Conservation (phyloP, 164 flowering plant species). For the Piper longum region DNA sequence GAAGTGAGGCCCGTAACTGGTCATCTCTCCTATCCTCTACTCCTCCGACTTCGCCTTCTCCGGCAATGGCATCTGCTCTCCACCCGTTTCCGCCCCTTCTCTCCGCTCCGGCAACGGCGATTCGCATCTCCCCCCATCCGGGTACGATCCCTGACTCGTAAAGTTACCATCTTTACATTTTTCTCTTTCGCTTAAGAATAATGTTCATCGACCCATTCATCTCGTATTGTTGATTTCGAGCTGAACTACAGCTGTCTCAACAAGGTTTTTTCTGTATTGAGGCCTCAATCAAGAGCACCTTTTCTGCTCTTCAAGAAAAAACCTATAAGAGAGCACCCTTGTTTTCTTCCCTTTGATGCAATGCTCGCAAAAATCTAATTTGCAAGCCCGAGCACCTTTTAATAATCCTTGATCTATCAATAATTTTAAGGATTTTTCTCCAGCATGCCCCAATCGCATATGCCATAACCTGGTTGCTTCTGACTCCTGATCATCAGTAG, state of each 20-base stretch:
- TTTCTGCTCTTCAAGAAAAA: no score
- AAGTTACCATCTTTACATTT: slow-evolving; percentile 14
- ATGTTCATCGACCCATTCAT: no score
- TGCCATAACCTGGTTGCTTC: no score
- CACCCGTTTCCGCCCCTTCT: slow-evolving; percentile 20
- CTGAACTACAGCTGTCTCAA: slow-evolving; percentile 24
- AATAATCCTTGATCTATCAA: no score
- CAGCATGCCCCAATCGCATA: no score
- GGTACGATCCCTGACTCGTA: neutral
- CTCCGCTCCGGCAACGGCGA: slow-evolving; percentile 15
- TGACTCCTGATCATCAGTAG: no score
- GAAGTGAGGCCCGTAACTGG: no score
- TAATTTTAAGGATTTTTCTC: no score
- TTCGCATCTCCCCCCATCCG: slow-evolving; percentile 19
- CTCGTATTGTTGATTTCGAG: slow-evolving; percentile 2
- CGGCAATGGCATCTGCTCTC: slow-evolving; percentile 24
- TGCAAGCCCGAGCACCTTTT: no score
- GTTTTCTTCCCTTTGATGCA: no score
- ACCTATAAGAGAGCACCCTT: no score
- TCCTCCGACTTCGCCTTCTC: neutral
- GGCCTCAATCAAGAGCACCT: slow-evolving; percentile 41
- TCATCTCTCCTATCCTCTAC: neutral
- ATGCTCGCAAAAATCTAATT: no score
- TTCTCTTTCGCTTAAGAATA: neutral
- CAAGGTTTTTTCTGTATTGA: slow-evolving; percentile 45